phyloP scores from a whole-genome alignment of 768 basidiomycete species.

The Xerocomellus chrysenteron region DNA sequence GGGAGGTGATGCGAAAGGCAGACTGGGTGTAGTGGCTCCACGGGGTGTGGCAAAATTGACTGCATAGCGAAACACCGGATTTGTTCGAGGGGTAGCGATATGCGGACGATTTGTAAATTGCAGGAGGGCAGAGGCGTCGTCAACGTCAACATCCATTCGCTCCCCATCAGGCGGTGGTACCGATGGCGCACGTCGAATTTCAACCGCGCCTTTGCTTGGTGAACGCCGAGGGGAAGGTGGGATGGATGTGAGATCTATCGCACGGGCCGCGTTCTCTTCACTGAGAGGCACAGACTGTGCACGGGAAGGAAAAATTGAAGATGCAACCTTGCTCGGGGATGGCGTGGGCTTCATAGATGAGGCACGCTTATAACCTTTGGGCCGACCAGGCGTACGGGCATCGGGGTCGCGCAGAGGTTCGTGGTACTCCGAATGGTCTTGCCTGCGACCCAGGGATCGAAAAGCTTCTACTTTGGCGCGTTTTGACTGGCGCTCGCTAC shows the following conservation, averaged over 20 bases:
- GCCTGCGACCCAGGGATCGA: slow-evolving; percentile 8
- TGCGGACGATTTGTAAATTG: slow-evolving; percentile 23
- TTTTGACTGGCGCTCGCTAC: slow-evolving; percentile 21
- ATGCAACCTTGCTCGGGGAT: slow-evolving; percentile 12
- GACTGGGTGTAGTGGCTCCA: neutral
- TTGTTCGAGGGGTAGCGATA: slow-evolving; percentile 4
- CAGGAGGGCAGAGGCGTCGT: slow-evolving; percentile 13
- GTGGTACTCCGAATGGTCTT: slow-evolving; percentile 16
- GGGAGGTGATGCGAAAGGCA: slow-evolving; percentile 23
- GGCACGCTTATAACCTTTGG: slow-evolving; percentile 12
- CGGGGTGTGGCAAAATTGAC: slow-evolving; percentile 33
- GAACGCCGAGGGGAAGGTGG: slow-evolving; percentile 29
- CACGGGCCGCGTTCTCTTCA: slow-evolving; percentile 7
- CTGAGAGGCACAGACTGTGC: slow-evolving; percentile 32
- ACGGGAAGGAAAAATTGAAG: slow-evolving; percentile 18
- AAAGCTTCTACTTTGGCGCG: slow-evolving; percentile 26
- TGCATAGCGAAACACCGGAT: slow-evolving; percentile 16
- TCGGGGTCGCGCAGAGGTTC: slow-evolving; percentile 24
- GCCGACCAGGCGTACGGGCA: neutral
- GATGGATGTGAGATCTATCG: slow-evolving; percentile 23
- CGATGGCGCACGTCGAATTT: slow-evolving; percentile 28
- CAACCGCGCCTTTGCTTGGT: slow-evolving; percentile 17
- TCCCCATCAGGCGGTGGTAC: slow-evolving; percentile 19
- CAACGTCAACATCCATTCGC: slow-evolving; percentile 27
- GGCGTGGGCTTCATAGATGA: slow-evolving; percentile 23